Percentiles rank a stretch among this genome's conserved stretches.
Conservation (phyloP, 2,329 filamentous ascomycete species). For the Exophiala spinifera region DNA sequence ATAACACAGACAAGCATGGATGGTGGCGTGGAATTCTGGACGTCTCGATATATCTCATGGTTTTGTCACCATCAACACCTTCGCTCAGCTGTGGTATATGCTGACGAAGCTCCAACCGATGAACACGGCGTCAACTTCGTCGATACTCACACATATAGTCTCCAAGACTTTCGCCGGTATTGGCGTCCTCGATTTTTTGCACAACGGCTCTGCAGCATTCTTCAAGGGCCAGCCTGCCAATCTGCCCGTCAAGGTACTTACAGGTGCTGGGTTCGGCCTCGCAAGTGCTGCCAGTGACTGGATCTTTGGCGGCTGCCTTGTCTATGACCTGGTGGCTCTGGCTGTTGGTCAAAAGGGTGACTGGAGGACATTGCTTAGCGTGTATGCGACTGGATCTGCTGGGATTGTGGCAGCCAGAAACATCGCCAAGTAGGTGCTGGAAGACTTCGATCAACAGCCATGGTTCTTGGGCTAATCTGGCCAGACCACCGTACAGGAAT, state of each 20-base stretch:
- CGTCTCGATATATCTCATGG: slow-evolving; percentile 52
- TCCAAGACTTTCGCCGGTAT: slow-evolving; percentile 61
- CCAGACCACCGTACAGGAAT: neutral
- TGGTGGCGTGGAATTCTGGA: slow-evolving; percentile 60
- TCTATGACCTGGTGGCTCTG: slow-evolving; percentile 57
- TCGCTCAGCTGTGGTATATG: slow-evolving; percentile 55
- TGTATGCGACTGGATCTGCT: slow-evolving; percentile 52
- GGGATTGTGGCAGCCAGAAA: slow-evolving; percentile 55
- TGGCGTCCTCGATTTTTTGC: slow-evolving; percentile 57
- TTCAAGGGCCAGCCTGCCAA: slow-evolving; percentile 49
- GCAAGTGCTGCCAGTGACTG: slow-evolving; percentile 53
- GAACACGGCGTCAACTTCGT: slow-evolving; percentile 49
- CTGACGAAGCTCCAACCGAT: slow-evolving; percentile 49
- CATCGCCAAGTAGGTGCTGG: slow-evolving; percentile 47
- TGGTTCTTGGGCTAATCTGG: neutral
- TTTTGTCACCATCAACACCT: slow-evolving; percentile 56
- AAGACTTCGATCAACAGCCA: neutral
- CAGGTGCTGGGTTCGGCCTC: slow-evolving; percentile 53
- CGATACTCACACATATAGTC: slow-evolving; percentile 57
- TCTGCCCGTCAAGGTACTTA: slow-evolving; percentile 49
- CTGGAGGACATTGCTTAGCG: slow-evolving; percentile 53
- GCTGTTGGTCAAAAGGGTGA: slow-evolving; percentile 51
- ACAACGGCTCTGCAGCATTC: slow-evolving; percentile 58
- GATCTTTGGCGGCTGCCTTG: slow-evolving; percentile 59
- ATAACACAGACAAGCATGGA: slow-evolving; percentile 42